Evolutionary conservation across 73 alveolate species (phyloP).

Genomic region (Stentor coeruleus): DNA sequence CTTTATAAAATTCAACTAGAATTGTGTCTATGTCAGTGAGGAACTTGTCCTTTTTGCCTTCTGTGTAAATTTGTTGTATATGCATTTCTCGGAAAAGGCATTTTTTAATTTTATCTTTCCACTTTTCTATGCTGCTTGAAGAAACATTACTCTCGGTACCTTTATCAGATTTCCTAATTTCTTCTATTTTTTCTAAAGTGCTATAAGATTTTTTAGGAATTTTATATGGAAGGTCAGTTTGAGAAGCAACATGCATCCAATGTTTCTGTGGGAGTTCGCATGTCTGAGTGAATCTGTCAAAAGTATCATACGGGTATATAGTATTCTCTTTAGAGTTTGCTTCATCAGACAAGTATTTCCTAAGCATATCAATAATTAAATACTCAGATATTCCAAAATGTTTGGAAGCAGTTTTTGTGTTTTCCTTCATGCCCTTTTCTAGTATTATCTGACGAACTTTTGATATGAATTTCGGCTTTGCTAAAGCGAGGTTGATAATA

Average conservation of each 20-base stretch:
- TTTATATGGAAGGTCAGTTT: conserved; percentile 2
- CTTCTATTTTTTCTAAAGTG: neutral
- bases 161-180: neutral
- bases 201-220: neutral
- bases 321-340: neutral
- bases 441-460: neutral
- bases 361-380: conserved; percentile 14
- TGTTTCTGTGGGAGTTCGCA: neutral
- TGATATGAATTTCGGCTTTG: neutral
- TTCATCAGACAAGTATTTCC: conserved; percentile 7
- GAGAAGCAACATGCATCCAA: neutral
- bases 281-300: conserved; percentile 16
- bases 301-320: conserved; percentile 4
- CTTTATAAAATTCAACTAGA: neutral
- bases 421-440: conserved; percentile 15
- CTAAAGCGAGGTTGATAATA: neutral
- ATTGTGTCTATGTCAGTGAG: neutral
- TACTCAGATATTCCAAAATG: neutral
- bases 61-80: neutral
- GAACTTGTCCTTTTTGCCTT: neutral
- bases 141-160: neutral
- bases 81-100: neutral
- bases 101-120: conserved; percentile 3
- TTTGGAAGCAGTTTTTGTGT: neutral
- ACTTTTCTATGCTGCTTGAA: neutral